These are phyloP conservation scores for Plantago rigida DNA, from an alignment of 305 asterid genomes.

Conservation along the genomic window DNA sequence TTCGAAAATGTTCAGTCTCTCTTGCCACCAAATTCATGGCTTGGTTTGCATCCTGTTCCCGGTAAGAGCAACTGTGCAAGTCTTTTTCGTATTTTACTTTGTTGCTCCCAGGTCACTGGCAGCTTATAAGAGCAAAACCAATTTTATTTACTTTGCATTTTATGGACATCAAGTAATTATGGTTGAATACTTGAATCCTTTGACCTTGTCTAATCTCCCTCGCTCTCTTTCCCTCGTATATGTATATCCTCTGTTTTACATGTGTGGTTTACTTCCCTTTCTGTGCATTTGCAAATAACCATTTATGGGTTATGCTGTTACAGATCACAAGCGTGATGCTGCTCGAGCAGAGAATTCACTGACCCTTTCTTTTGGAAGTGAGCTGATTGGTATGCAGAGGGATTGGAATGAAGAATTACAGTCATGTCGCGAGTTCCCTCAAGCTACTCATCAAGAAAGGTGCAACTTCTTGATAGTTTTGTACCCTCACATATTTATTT, in stretches of 20 bases:
- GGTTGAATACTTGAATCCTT: too few species aligned
- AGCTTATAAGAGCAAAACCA: conserved; percentile 1
- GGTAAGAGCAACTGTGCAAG: conserved; percentile 36
- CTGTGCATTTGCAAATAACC: conserved; percentile 19
- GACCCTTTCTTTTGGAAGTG: conserved; percentile 84
- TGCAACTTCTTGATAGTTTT: conserved; percentile 25
- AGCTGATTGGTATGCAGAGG: conserved; percentile 94
- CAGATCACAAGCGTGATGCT: conserved; percentile 91
- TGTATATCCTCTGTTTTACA: conserved; percentile 8
- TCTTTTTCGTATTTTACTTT: conserved; percentile 5
- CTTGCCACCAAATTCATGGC: conserved; percentile 78
- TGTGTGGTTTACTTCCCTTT: conserved; percentile 2
- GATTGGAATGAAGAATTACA: conserved; percentile 97
- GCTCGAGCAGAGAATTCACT: conserved; percentile 83
- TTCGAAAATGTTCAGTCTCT: conserved; percentile 75
- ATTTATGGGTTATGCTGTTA: conserved; percentile 22
- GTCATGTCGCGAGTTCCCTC: conserved; percentile 88
- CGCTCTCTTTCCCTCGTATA: background rate
- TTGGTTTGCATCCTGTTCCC: conserved; percentile 67
- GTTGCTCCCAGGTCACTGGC: conserved; percentile 11
- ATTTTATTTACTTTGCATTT: background rate
- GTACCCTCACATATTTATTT: conserved; percentile 5
- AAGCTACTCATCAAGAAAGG: conserved; percentile 73
- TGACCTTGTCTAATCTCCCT: too few species aligned
- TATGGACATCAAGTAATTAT: background rate